Conservation (phyloP, 192 early-diverging fungal species). For the Pilaira anomala region DNA sequence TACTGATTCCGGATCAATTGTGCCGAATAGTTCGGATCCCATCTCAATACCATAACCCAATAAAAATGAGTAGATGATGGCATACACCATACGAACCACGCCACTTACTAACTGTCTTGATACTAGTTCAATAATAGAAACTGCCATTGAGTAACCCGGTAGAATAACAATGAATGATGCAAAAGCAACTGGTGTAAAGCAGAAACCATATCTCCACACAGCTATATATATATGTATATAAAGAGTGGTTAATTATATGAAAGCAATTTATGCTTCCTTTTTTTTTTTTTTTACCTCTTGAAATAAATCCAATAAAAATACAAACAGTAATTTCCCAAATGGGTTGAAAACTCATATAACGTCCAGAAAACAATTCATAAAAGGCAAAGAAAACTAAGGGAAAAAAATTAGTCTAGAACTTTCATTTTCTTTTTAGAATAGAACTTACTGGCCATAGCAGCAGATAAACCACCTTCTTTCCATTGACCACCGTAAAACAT, state of each 20-base stretch:
- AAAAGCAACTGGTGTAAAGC: constrained; percentile 63
- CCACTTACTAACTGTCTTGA: constrained; percentile 89
- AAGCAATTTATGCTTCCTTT: background rate
- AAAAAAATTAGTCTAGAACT: background rate
- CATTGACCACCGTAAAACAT: constrained; percentile 71
- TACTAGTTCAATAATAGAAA: constrained; percentile 84
- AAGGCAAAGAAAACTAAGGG: constrained; percentile 41
- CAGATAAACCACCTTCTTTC: constrained; percentile 59
- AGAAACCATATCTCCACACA: constrained; percentile 48
- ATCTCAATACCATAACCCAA: constrained; percentile 76
- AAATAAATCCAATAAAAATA: constrained; percentile 45
- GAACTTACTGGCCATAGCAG: constrained; percentile 41
- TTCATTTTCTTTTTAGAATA: background rate
- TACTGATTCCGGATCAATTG: constrained; percentile 14
- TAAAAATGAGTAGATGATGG: constrained; percentile 75
- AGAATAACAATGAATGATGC: constrained; percentile 62
- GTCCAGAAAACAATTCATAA: constrained; percentile 52
- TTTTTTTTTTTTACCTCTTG: constrained; percentile 14
- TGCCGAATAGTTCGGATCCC: constrained; percentile 29
- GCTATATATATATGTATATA: constrained; percentile 16
- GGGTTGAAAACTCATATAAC: constrained; percentile 44
- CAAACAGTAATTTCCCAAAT: constrained; percentile 50
- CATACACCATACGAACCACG: constrained; percentile 79
- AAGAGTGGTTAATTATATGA: no score
- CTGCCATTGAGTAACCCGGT: constrained; percentile 79